These are phyloP conservation scores for Starmerella stellata DNA, from an alignment of 805 yeast genomes.

Conservation along the genomic window DNA sequence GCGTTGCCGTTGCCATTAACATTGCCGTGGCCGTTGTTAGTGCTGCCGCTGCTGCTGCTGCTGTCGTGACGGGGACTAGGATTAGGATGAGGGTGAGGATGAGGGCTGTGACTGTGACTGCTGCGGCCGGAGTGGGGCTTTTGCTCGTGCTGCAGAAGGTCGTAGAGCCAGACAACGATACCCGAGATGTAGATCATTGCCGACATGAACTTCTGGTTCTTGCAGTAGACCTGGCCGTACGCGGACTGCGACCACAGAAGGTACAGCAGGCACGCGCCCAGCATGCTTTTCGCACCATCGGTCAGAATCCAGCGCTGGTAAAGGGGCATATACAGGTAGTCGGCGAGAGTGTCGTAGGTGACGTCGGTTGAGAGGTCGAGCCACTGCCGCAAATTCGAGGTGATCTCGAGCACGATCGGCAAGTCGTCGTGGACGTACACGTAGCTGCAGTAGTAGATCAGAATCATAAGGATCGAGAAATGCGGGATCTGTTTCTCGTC, in stretches of 20 bases:
- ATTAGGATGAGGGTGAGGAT: neutral
- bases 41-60: too few species aligned
- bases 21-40: conserved; percentile 1
- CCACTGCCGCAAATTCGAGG: conserved; percentile 17
- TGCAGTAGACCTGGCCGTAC: conserved; percentile 12
- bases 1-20: too few species aligned
- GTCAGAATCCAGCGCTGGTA: conserved; percentile 19
- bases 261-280: conserved; percentile 17
- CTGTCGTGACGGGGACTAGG: too few species aligned
- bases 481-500: conserved; percentile 16
- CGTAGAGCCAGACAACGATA: conserved; percentile 20
- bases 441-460: conserved; percentile 19
- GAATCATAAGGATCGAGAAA: conserved; percentile 17
- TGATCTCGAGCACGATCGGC: conserved; percentile 18
- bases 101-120: neutral
- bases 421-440: conserved; percentile 21
- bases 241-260: conserved; percentile 18
- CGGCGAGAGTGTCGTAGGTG: conserved; percentile 10
- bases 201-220: conserved; percentile 16
- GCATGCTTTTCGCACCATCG: conserved; percentile 19
- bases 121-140: neutral
- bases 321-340: conserved; percentile 18
- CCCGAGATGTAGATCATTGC: conserved; percentile 19
- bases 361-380: conserved; percentile 4
- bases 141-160: conserved; percentile 6